Evolutionary conservation across 352 stramenopile genomes (phyloP), one percentile per base, ranked within the genome.

Genomic region (Peronospora belbahrii): DNA sequence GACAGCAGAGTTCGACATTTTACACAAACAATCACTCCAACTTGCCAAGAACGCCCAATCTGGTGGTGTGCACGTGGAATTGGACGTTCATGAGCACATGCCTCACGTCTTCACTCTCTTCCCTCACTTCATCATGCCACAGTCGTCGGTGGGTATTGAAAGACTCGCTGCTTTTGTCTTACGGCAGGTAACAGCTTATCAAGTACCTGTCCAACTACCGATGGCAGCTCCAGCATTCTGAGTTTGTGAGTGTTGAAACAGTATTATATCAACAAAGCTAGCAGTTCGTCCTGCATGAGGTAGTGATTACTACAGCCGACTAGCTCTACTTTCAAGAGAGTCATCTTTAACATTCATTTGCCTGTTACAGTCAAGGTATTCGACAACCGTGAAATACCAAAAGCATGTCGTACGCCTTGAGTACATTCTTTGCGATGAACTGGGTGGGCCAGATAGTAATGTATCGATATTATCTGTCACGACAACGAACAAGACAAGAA

Each of bases 31-130:
- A 22, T 63, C 70, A 3, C 42, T 74, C 23, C 50, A 52, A 4
- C 58, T 85, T 4, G 52, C 42, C 10, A 46, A 58, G n/a, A 67
- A 69, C 7, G 70, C 68, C 0, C 20, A 60, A 15, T 34, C 34
- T 0, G 47, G 74, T 19, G 55, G 66, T 0, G 51, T 75, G 6
- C 34, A 53, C 6, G 52, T 59, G 1, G 53, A 79, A 38, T 20
- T 82, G 33, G 70, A 86, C 42, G 42, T 81, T 17, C 72, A 83
- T 28, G 19, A 38, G 2, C 61, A 66, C 51, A 76, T 87, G 58
- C 70, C 72, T 2, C 75, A 87, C 38, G 68, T 80, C 6, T 87
- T 87, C 62, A 76, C 62, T 2, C 38, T 72, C 0, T 72, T 81
- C 23, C 72, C 72, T 1, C 57, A 68, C 14, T 52, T 59, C 9